Percentiles rank a stretch among this genome's conserved stretches.
Conservation (phyloP, 2,329 filamentous ascomycete genomes). For the Laburnicola sp. region DNA sequence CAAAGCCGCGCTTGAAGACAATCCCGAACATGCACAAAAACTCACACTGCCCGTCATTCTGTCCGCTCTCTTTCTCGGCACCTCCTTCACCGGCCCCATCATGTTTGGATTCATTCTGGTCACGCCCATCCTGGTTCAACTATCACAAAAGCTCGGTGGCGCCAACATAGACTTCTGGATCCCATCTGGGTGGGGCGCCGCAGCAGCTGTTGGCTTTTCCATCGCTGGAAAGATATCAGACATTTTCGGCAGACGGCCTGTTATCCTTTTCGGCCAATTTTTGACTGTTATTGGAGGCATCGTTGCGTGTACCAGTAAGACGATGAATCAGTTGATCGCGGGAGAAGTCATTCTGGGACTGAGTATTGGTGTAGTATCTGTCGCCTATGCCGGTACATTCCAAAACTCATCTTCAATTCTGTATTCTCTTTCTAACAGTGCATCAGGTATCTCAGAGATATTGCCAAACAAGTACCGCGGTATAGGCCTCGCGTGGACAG, state of each 20-base stretch:
- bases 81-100: constrained; percentile 25
- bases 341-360: constrained; percentile 36
- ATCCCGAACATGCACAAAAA: constrained; percentile 16
- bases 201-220: constrained; percentile 36
- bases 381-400: constrained; percentile 35
- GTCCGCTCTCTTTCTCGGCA: constrained; percentile 24
- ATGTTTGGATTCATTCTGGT: constrained; percentile 25
- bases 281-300: constrained; percentile 38
- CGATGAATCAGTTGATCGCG: constrained; percentile 32
- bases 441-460: constrained; percentile 22
- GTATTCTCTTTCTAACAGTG: constrained; percentile 4
- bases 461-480: constrained; percentile 31
- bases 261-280: constrained; percentile 36
- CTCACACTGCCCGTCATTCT: constrained; percentile 19
- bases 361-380: constrained; percentile 48
- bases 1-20: constrained; percentile 20
- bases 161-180: constrained; percentile 30
- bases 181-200: constrained; percentile 31
- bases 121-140: constrained; percentile 23
- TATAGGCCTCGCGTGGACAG: constrained; percentile 28
- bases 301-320: constrained; percentile 26
- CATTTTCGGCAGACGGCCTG: constrained; percentile 38
- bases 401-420: not conserved
- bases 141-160: constrained; percentile 19
- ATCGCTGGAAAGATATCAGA: constrained; percentile 40